Conservation (phyloP, 106 monocot species). For the Phalaenopsis equestris region DNA sequence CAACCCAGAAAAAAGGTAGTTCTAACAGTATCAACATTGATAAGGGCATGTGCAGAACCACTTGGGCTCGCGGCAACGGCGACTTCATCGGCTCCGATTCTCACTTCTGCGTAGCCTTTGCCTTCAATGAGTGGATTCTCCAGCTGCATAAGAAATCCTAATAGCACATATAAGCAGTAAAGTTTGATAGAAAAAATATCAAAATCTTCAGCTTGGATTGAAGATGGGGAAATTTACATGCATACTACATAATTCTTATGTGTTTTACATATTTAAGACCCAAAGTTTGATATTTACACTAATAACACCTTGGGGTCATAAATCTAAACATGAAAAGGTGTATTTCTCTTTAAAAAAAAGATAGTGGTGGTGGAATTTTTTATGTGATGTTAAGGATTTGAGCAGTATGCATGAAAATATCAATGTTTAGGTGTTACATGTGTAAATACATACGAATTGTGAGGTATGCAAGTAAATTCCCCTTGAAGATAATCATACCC, state of each 20-base stretch:
- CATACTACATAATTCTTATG: too few relatives aligned
- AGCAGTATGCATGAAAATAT: too few relatives aligned
- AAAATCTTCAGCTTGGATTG: not conserved
- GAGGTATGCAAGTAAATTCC: too few relatives aligned
- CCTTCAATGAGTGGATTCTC: slow-evolving; percentile 30
- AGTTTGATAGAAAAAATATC: not conserved
- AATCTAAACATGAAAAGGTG: too few relatives aligned
- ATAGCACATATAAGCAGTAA: not conserved
- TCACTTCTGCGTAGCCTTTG: slow-evolving; percentile 43
- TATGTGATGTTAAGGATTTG: too few relatives aligned
- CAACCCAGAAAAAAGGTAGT: slow-evolving; percentile 50
- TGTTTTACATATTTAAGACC: too few relatives aligned
- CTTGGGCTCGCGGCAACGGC: slow-evolving; percentile 43
- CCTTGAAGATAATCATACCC: slow-evolving; percentile 19
- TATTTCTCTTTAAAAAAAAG: too few relatives aligned
- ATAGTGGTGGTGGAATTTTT: too few relatives aligned
- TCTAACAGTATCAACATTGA: slow-evolving; percentile 32
- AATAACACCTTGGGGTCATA: too few relatives aligned
- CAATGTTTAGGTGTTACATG: too few relatives aligned
- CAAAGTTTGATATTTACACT: too few relatives aligned
- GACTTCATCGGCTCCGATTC: slow-evolving; percentile 29
- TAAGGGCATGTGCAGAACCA: slow-evolving; percentile 54
- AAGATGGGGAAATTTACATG: not conserved
- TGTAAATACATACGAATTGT: too few relatives aligned
- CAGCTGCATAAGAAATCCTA: slow-evolving; percentile 16